Evolutionary conservation across 345 rosid species (phyloP), one percentile per base, ranked within the genome.

Genomic region (Melastoma malabathricum): DNA sequence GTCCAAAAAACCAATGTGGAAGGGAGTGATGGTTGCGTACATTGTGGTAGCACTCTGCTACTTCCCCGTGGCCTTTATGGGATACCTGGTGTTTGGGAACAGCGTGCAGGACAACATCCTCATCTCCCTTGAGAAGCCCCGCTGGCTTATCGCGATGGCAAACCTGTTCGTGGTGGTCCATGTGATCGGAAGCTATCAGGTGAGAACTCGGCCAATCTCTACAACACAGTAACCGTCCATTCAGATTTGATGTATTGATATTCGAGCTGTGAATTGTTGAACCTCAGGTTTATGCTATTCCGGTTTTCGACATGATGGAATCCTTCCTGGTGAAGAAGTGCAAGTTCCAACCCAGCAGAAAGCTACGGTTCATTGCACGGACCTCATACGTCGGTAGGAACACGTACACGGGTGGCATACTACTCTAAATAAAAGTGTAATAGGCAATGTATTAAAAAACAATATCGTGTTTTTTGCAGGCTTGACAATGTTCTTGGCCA

Each of bases 111-210:
- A 79, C 56, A 82, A 82, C 55, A 12, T 85, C 51, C 67, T 85
- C 53, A 34, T 79, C 9, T 75, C 87, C 6, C 75, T 82, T 0
- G 65, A 76, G 52, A 85, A 73, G 44, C 90, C 95, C 2, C 55
- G 69, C 1, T 79, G 87, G 85, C 77, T 79, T 2, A 55, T 82
- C 4, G 81, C 75, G 1, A 16, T 43, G 0, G 83, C 87, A 10
- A 82, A 85, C 55, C 5, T 74, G 48, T 82, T 85, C 25, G 87
- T 74, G 0, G 81, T 80, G 25, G 15, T 85, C 54, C 87, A 85
- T 61, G 87, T 85, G 5, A 76, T 77, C 23, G 90, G 95, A 44
- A 82, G 95, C 45, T 79, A 77, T 64, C 87, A 82, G 76, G 94
- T 81, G 15, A 3, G 15, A 38, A 1, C 1, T 34, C 16, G 7